Evolutionary conservation across 2,329 filamentous ascomycete genomes (phyloP).

Genomic region (Alternaria dauci): DNA sequence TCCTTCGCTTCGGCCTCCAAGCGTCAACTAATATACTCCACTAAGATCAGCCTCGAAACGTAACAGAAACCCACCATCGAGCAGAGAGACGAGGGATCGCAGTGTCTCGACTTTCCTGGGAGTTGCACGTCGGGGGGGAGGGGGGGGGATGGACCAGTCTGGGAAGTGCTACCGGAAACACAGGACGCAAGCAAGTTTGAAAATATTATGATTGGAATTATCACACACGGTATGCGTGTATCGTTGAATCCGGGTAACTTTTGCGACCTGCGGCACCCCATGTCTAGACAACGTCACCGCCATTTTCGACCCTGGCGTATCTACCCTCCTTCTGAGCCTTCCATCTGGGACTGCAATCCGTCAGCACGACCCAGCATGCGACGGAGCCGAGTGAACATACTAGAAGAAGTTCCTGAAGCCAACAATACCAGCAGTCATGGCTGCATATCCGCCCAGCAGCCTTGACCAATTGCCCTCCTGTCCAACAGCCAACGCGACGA

Average conservation of each 20-base stretch:
- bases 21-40: constrained; percentile 30
- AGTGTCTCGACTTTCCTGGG: neutral
- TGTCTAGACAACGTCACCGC: constrained; percentile 6
- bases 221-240: neutral
- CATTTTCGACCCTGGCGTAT: constrained; percentile 30
- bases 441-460: constrained; percentile 61
- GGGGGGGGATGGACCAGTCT: neutral
- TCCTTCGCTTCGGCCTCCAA: constrained; percentile 9
- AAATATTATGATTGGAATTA: constrained; percentile 1
- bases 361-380: constrained; percentile 27
- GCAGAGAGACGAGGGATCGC: constrained; percentile 5
- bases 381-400: constrained; percentile 46
- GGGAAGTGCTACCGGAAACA: neutral
- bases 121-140: neutral
- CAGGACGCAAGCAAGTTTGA: neutral
- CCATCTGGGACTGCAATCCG: constrained; percentile 33
- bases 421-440: constrained; percentile 63
- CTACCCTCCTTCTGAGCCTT: constrained; percentile 29
- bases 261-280: neutral
- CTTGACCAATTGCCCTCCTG: constrained; percentile 62
- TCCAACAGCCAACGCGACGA: constrained; percentile 63
- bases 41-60: constrained; percentile 33
- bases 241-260: neutral
- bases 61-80: constrained; percentile 33
- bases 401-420: constrained; percentile 60